A percentile compares a stretch with the other conserved stretches of the same genome.
These are phyloP conservation scores for Exserohilum turcica DNA, from an alignment of 2,329 filamentous ascomycete genomes.

Conservation along the genomic window DNA sequence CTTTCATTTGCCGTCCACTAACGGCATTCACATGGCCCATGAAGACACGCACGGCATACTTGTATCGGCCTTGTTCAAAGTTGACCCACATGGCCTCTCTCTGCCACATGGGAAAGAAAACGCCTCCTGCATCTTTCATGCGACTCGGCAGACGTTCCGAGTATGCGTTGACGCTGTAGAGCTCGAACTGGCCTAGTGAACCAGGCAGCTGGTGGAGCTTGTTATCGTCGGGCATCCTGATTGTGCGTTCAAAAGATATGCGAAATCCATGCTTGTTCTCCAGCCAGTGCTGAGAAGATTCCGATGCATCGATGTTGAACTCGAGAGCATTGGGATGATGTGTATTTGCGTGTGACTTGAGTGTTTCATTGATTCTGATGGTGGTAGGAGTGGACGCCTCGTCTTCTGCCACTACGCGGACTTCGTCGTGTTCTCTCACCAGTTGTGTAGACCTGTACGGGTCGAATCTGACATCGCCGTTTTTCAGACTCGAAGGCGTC, in stretches of 20 bases:
- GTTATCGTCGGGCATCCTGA: neutral
- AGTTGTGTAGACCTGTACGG: neutral
- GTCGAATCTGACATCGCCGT: neutral
- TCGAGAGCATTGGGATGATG: neutral
- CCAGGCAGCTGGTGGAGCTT: neutral
- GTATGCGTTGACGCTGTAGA: neutral
- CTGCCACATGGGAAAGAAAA: constrained; percentile 2
- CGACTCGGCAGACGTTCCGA: neutral
- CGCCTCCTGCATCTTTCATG: neutral
- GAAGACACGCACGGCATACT: neutral
- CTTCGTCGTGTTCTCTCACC: neutral
- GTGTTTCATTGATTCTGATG: neutral
- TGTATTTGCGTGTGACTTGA: neutral
- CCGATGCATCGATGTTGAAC: neutral
- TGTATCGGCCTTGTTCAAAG: neutral
- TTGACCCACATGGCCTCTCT: constrained; percentile 4
- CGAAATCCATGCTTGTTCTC: neutral
- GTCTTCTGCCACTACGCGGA: neutral
- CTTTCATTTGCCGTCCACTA: neutral
- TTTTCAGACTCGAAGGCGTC: neutral
- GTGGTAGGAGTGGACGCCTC: neutral
- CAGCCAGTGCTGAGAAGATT: neutral
- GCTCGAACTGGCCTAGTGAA: neutral
- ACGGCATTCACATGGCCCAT: neutral
- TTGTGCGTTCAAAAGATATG: neutral